Evolutionary conservation across 352 stramenopile species (phyloP), one percentile per base, ranked within the genome.

Genomic region (Thalassiosira oceanica): DNA sequence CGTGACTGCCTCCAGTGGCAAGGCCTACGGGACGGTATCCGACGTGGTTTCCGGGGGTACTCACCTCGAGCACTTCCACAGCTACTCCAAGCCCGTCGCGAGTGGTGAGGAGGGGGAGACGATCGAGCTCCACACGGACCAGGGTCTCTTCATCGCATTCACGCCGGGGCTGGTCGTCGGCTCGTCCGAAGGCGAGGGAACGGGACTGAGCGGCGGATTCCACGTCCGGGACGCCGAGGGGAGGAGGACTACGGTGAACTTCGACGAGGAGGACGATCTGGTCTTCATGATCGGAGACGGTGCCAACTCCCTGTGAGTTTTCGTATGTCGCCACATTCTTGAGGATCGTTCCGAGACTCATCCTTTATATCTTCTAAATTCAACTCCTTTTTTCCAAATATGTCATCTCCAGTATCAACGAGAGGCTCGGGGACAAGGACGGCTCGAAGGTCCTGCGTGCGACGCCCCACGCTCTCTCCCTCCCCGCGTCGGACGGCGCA

Each of bases 21-120:
- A 61, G 13, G 20, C 24, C 21, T 74, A 37, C 31, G 31, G 56
- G 7, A 62, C n/a, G 28, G 18, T 83, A 7, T 21, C 20, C 6
- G 72, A 86, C 8, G 33, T 89, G 1, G 66, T 86, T 6, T 1
- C 56, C 1, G 24, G 70, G 28, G 80, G 84, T 24, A 72, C 89
- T 16, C 74, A 87, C 23, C 62, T 92, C 23, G 86, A 92, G 57
- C 86, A 92, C 58, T 90, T 90, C 45, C 86, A 92, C 60, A 74
- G 53, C 5, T 92, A 91, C 46, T 44, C 75, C 13, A 65, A 54
- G 16, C 13, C 27, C 10, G 44, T 65, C 1, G n/a, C n/a, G n/a
- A n/a, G n/a, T n/a, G n/a, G n/a, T n/a, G n/a, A n/a, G n/a, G n/a
- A n/a, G n/a, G 26, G 13, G 1, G 43, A 29, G 7, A 90, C 81